These are phyloP conservation scores for Edaphochlamys debaryana DNA, from an alignment of 139 green algal genomes.

Conservation along the genomic window DNA sequence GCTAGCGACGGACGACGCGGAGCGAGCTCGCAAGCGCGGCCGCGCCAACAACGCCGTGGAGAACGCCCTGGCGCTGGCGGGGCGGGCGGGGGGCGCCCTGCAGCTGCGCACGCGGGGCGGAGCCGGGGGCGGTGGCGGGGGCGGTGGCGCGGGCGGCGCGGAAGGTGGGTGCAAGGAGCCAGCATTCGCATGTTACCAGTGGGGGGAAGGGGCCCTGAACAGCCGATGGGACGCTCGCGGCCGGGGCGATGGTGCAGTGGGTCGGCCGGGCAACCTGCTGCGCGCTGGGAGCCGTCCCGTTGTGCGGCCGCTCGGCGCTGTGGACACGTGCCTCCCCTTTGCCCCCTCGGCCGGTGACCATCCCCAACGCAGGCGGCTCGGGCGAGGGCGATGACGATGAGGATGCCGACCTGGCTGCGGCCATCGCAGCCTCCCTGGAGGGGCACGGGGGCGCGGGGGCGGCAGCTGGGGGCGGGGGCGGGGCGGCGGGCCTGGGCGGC, in stretches of 20 bases:
- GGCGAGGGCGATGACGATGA: constrained; percentile 35
- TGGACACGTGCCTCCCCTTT: too few species aligned
- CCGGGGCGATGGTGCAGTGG: too few species aligned
- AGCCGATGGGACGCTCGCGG: too few species aligned
- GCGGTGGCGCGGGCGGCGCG: too few species aligned
- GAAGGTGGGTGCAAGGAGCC: background rate
- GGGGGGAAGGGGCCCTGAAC: too few species aligned
- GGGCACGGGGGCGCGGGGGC: background rate
- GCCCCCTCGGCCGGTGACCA: too few species aligned
- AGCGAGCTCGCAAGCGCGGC: constrained; percentile 35
- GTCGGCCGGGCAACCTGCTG: too few species aligned
- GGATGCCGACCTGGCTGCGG: constrained; percentile 70
- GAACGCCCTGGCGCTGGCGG: constrained; percentile 42
- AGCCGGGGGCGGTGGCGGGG: too few species aligned
- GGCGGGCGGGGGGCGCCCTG: constrained; percentile 41
- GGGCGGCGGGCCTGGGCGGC: background rate
- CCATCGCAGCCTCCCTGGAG: constrained; percentile 74
- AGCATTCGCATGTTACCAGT: background rate
- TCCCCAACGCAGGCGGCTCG: too few species aligned
- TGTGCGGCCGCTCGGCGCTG: too few species aligned
- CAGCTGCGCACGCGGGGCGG: constrained; percentile 37
- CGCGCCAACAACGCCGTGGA: constrained; percentile 57
- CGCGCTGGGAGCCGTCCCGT: too few species aligned
- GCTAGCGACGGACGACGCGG: constrained; percentile 43
- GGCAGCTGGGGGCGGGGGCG: background rate